Evolutionary conservation across 2,329 filamentous ascomycete genomes (phyloP), one percentile per base, ranked within the genome.

Genomic region (Exophiala bonariae): DNA sequence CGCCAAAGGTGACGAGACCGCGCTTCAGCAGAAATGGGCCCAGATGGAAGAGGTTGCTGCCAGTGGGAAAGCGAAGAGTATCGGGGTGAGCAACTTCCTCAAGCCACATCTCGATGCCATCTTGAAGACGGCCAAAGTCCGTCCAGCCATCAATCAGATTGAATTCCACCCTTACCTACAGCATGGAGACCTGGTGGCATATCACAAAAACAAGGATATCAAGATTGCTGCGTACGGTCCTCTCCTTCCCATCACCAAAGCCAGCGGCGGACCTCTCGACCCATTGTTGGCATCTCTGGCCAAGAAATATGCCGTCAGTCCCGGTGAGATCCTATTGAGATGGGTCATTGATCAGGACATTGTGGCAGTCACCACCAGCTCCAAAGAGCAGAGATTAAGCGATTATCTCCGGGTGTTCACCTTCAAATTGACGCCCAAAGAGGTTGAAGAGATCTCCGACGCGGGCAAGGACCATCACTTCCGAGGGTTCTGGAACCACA

Each of bases 41-140:
- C 68, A 72, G 4, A 81, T 85, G 79, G 81, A 85, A 59, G 64
- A 72, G 31, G 65, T 84, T 31, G 73, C 81, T 54, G 65, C 69
- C n/a, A 63, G 73, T 11, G 81, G 81, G 13, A 76, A 83, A 49
- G 74, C 77, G 4, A 78, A 76, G 44, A 78, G 77, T 5, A 85
- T 85, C 51, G 82, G 81, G 17, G 80, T 85, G 17, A 82, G 78
- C 45, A 85, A 82, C 63, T 85, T 76, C 63, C 64, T 78, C 4
- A 71, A 75, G 18, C 61, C 66, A 17, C 76, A 85, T 49, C 67
- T 85, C 14, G 72, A 80, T 36, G 71, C 73, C 9, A 74, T 78
- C 16, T 66, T 75, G 28, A 61, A 69, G 48, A 71, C 68, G 0
- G 72, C 72, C 13, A 68, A 61, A 31, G 62, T 70, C 6, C 59